These are phyloP conservation scores for Penicillium manginii DNA, from an alignment of 495 filamentous ascomycete genomes.

Conservation along the genomic window DNA sequence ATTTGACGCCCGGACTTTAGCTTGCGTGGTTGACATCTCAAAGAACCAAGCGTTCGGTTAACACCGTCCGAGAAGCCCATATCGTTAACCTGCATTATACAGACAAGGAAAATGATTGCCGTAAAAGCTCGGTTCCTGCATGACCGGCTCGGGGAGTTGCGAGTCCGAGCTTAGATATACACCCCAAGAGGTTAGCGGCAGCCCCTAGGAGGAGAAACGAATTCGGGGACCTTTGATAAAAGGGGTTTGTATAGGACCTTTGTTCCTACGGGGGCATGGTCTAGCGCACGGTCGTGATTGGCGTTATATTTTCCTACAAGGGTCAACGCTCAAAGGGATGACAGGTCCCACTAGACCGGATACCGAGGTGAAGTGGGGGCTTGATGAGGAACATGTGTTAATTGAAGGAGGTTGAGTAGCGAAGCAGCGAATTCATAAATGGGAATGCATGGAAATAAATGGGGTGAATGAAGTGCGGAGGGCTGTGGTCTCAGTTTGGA, in stretches of 20 bases:
- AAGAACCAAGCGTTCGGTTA: slow-evolving; percentile 6
- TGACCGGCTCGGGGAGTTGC: neutral
- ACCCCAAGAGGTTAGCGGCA: neutral
- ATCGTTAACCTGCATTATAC: neutral
- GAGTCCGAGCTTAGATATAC: neutral
- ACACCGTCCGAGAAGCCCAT: neutral
- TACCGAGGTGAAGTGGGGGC: slow-evolving; percentile 2
- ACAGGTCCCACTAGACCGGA: neutral
- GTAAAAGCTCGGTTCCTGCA: neutral
- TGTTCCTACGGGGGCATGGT: neutral
- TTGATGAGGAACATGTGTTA: neutral
- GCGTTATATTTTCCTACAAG: slow-evolving; percentile 5
- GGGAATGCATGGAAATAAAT: too few relatives aligned
- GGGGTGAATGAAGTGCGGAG: too few relatives aligned
- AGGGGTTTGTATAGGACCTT: neutral
- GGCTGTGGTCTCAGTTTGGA: too few relatives aligned
- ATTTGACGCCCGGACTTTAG: too few relatives aligned
- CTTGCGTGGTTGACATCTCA: neutral
- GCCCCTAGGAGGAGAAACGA: too few relatives aligned
- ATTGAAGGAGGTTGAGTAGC: neutral
- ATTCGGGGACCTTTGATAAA: slow-evolving; percentile 1
- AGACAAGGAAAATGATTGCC: slow-evolving; percentile 3
- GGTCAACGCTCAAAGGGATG: slow-evolving; percentile 4
- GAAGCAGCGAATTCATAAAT: neutral
- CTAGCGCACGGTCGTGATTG: slow-evolving; percentile 7